These are phyloP conservation scores for Wickerhamomyces sp. DNA, from an alignment of 1,139 yeast species.

Conservation along the genomic window DNA sequence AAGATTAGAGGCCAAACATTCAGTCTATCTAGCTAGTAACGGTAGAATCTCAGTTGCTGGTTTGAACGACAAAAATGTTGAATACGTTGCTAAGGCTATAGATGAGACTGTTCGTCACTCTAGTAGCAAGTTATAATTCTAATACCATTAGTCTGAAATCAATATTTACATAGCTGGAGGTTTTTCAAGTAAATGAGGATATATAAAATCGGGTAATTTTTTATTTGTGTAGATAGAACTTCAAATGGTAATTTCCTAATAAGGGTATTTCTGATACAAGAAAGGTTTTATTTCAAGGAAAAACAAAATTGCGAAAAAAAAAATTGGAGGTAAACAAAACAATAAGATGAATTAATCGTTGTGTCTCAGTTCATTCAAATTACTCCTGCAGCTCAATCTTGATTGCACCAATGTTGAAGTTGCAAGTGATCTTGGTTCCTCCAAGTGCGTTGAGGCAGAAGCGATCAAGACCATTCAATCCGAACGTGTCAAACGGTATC, in stretches of 20 bases:
- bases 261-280: no score
- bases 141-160: no score
- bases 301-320: not conserved
- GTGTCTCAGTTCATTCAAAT: no score
- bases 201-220: not conserved
- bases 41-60: slow-evolving; percentile 97
- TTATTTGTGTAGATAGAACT: no score
- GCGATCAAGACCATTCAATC: slow-evolving; percentile 1
- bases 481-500: not conserved
- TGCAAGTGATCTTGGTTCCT: slow-evolving; percentile 36
- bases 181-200: not conserved
- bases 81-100: slow-evolving; percentile 75
- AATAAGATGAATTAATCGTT: no score
- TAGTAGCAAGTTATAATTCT: slow-evolving; percentile 5
- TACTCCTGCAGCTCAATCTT: no score
- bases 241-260: not conserved
- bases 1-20: slow-evolving; percentile 72
- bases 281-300: not conserved
- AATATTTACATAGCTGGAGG: not conserved
- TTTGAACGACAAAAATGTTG: slow-evolving; percentile 74
- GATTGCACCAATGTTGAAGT: slow-evolving; percentile 29
- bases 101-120: slow-evolving; percentile 66
- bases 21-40: slow-evolving; percentile 69
- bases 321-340: not conserved
- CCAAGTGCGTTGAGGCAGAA: slow-evolving; percentile 26